Conservation (phyloP, 257 asterid genomes). For the Solanum piurae region DNA sequence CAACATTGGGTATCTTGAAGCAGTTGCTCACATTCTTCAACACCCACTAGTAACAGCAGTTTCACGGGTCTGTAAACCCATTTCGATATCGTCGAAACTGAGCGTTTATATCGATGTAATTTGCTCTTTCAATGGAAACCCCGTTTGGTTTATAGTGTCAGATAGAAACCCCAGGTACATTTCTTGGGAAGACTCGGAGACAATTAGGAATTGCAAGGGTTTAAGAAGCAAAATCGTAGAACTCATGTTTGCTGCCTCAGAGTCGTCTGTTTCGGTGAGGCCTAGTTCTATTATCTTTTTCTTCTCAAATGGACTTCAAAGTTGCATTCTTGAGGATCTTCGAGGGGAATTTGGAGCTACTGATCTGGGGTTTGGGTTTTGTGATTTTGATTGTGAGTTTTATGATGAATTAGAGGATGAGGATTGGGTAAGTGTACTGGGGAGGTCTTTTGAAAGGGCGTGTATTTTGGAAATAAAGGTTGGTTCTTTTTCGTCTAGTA, state of each 20-base stretch:
- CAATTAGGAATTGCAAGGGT: conserved; percentile 25
- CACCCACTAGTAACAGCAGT: conserved; percentile 58
- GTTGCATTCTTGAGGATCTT: conserved; percentile 23
- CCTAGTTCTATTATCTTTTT: conserved; percentile 62
- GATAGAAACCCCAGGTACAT: conserved; percentile 66
- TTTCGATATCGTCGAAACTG: conserved; percentile 15
- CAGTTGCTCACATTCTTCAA: conserved; percentile 58
- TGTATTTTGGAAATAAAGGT: conserved; percentile 39
- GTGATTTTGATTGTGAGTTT: conserved; percentile 15
- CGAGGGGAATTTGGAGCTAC: conserved; percentile 41
- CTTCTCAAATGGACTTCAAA: conserved; percentile 61
- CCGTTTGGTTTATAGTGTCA: conserved; percentile 86
- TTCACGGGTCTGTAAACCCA: conserved; percentile 74
- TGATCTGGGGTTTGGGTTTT: conserved; percentile 30
- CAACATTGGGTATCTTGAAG: conserved; percentile 82
- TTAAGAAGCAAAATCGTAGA: conserved; percentile 29
- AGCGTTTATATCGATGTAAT: conserved; percentile 61
- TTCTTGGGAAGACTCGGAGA: conserved; percentile 28
- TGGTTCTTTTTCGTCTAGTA: not conserved
- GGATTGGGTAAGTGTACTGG: conserved; percentile 44
- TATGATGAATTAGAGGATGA: conserved; percentile 35
- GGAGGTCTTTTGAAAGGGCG: conserved; percentile 49
- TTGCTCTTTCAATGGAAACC: conserved; percentile 59
- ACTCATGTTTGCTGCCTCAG: conserved; percentile 49
- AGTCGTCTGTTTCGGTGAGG: conserved; percentile 39